Evolutionary conservation across 306 rosid genomes (phyloP).

Genomic region (Lagenaria siceraria): DNA sequence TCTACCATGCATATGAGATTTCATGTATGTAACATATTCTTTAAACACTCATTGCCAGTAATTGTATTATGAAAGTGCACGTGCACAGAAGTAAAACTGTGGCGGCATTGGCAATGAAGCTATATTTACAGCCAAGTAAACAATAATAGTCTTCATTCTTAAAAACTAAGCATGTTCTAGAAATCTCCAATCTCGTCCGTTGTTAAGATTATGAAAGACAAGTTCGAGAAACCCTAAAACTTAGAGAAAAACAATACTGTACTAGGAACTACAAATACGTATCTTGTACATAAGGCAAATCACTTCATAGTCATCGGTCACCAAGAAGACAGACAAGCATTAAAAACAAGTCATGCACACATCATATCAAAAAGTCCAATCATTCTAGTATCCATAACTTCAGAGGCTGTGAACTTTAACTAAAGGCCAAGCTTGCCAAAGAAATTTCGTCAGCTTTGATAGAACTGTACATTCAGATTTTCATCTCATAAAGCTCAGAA

Average conservation of each 20-base stretch:
- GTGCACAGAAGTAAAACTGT: not conserved
- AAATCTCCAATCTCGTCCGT: not conserved
- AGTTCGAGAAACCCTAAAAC: not conserved
- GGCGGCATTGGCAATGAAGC: not conserved
- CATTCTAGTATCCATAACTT: not conserved
- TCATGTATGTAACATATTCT: not conserved
- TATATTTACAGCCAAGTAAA: not conserved
- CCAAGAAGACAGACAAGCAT: slow-evolving; percentile 6
- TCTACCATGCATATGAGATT: not conserved
- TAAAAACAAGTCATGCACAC: not conserved
- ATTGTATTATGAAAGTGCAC: not conserved
- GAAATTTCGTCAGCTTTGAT: not conserved
- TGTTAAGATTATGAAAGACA: not conserved
- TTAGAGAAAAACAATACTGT: not conserved
- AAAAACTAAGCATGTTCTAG: not conserved
- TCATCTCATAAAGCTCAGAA: not conserved
- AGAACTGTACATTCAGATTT: not conserved
- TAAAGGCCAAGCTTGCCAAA: not conserved
- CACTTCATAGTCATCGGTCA: slow-evolving; percentile 9
- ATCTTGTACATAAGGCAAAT: slow-evolving; percentile 5
- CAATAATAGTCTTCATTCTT: not conserved
- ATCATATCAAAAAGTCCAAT: not conserved
- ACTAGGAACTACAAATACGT: not conserved
- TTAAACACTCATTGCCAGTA: not conserved
- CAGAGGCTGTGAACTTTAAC: not conserved